Evolutionary conservation across 371 early-diverging fungal genomes (phyloP).

Genomic region (Zopfochytrium polystomum): DNA sequence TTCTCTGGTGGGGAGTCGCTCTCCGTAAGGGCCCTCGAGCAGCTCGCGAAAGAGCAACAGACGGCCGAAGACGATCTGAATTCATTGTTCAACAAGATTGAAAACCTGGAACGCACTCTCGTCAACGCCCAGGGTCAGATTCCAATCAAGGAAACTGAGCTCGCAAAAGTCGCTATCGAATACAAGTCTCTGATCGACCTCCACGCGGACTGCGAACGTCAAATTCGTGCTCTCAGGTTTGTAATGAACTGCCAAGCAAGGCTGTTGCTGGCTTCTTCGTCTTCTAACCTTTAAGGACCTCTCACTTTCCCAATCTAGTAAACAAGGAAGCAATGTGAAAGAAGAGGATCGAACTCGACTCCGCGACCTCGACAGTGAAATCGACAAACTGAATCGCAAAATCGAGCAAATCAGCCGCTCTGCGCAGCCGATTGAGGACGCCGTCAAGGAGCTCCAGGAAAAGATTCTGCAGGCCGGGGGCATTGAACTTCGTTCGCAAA

Average conservation of each 20-base stretch:
- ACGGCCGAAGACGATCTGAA: constrained; percentile 43
- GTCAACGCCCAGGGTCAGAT: constrained; percentile 56
- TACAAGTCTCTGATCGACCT: constrained; percentile 49
- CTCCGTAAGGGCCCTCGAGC: constrained; percentile 15
- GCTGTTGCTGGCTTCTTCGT: too few species aligned
- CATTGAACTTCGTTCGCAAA: constrained; percentile 78
- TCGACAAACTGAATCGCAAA: too few species aligned
- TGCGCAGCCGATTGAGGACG: too few species aligned
- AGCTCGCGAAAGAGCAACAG: constrained; percentile 41
- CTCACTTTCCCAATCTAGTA: too few species aligned
- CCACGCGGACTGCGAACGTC: background rate
- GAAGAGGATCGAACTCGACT: too few species aligned
- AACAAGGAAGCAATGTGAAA: background rate
- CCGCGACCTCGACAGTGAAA: too few species aligned
- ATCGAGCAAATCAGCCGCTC: too few species aligned
- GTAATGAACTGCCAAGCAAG: background rate
- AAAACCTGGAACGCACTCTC: constrained; percentile 39
- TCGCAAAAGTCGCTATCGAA: constrained; percentile 77
- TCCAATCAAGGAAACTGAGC: constrained; percentile 61
- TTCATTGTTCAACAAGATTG: constrained; percentile 11
- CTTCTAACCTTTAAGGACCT: too few species aligned
- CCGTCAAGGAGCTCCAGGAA: constrained; percentile 68
- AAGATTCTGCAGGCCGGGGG: constrained; percentile 90
- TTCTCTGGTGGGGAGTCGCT: constrained; percentile 51
- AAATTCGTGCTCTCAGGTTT: background rate